Evolutionary conservation across 2,329 filamentous ascomycete genomes (phyloP), one percentile per base, ranked within the genome.

Genomic region (Fusarium duplospermum): DNA sequence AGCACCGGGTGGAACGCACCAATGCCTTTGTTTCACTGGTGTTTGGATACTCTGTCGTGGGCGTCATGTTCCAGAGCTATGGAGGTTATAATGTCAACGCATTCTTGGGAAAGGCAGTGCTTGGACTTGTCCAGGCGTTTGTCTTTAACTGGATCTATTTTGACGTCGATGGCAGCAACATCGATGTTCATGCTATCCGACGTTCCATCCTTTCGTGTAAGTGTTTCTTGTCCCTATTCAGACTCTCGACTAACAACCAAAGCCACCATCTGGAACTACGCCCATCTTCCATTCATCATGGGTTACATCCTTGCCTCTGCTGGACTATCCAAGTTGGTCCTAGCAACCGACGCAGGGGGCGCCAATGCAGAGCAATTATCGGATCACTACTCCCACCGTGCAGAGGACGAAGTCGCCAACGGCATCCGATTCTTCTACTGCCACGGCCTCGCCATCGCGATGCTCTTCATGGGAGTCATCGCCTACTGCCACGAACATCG

Each of bases 381-480:
- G 8, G 85, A 87, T 31, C 79, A 82, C 16, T 91, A 90, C 76
- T 80, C 83, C 22, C 80, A 81, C 2, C 84, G 85, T 54, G 87
- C 88, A 1, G 86, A 88, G 64, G 80, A 81, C 0, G 82, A 88
- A n/a, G 82, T 92, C n/a, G 77, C 83, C 7, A 69, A 80, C 9
- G 89, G 89, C 3, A 83, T 91, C 20, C 85, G 89, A 16, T 91
- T 89, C 84, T 92, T 90, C 80, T 92, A 92, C 80, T 92, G 90
- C 79, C 86, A 84, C n/a, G 90, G 91, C 1, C 83, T 92, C 3
- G 89, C 87, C 27, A 81, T 90, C 16, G 85, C 89, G 1, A 81
- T 92, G 6, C 77, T 87, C 13, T 86, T 82, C 74, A 91, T 91
- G 86, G 83, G 81, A 10, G 71, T 88, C 62, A 91, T 92, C 58